Evolutionary conservation across 1,139 yeast species (phyloP).

Genomic region (Magnusiomyces paraingens): DNA sequence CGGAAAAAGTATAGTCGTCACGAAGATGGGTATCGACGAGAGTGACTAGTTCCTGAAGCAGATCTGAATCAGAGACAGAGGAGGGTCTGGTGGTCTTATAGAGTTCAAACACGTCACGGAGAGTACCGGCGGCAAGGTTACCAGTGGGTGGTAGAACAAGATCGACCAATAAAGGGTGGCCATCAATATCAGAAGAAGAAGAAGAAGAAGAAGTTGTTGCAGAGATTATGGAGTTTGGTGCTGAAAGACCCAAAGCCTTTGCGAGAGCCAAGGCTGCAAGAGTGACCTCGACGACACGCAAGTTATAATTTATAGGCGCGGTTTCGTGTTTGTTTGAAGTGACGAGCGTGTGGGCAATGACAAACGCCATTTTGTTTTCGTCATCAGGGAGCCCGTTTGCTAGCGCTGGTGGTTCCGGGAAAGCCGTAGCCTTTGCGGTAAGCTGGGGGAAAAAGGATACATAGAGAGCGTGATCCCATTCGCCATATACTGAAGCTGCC

Average conservation of each 20-base stretch:
- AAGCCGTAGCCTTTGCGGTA: constrained; percentile 48
- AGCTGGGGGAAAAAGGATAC: constrained; percentile 59
- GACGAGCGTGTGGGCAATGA: constrained; percentile 58
- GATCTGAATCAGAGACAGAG: neutral
- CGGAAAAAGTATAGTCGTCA: neutral
- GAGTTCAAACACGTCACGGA: constrained; percentile 57
- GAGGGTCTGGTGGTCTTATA: constrained; percentile 23
- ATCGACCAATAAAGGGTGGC: constrained; percentile 26
- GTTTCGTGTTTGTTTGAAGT: constrained; percentile 62
- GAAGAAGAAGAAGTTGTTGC: constrained; percentile 47
- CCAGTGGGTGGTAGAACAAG: constrained; percentile 46
- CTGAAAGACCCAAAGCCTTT: constrained; percentile 46
- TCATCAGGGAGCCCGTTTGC: neutral
- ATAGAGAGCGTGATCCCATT: constrained; percentile 50
- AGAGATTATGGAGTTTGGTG: constrained; percentile 36
- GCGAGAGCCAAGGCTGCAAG: constrained; percentile 25
- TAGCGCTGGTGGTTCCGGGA: constrained; percentile 35
- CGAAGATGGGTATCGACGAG: neutral
- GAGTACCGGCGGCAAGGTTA: constrained; percentile 54
- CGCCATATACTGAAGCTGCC: constrained; percentile 67
- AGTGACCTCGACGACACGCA: constrained; percentile 34
- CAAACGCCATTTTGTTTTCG: constrained; percentile 45
- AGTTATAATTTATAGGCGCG: constrained; percentile 62
- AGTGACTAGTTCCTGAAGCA: constrained; percentile 32
- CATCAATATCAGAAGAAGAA: neutral